These are phyloP conservation scores for Stagonosporopsis cucurbitacearum DNA, from an alignment of 2,329 filamentous ascomycete genomes.

Conservation along the genomic window DNA sequence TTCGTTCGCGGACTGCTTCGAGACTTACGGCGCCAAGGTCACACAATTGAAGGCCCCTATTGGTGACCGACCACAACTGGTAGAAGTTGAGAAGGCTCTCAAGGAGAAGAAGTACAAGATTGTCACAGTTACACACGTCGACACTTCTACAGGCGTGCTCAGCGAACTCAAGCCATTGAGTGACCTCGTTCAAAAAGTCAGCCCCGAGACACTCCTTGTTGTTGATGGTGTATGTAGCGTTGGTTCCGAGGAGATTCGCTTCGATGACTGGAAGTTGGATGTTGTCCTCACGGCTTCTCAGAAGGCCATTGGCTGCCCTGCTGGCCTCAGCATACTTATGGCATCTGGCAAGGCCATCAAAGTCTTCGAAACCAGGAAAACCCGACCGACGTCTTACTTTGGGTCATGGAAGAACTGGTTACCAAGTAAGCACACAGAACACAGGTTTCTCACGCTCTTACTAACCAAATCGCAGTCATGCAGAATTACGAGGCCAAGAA, in stretches of 20 bases:
- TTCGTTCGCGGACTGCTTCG: constrained; percentile 89
- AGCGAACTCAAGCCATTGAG: constrained; percentile 87
- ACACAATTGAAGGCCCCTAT: constrained; percentile 90
- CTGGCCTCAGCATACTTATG: constrained; percentile 93
- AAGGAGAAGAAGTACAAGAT: constrained; percentile 93
- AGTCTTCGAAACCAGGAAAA: constrained; percentile 78
- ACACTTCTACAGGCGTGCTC: constrained; percentile 94
- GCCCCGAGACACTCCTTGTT: constrained; percentile 87
- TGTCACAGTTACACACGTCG: constrained; percentile 93
- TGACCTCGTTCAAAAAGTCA: constrained; percentile 82
- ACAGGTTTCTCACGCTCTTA: neutral
- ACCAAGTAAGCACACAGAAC: constrained; percentile 66
- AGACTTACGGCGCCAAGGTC: constrained; percentile 86
- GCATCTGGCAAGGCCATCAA: constrained; percentile 88
- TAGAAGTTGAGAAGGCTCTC: constrained; percentile 86
- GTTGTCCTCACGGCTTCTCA: constrained; percentile 93
- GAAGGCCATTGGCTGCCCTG: constrained; percentile 95
- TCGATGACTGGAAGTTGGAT: constrained; percentile 94
- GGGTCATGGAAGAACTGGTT: constrained; percentile 97
- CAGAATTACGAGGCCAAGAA: constrained; percentile 98
- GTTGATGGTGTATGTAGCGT: constrained; percentile 98
- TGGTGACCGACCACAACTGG: constrained; percentile 83
- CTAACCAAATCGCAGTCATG: constrained; percentile 71
- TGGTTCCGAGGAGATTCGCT: constrained; percentile 92
- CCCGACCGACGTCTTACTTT: constrained; percentile 86